These are phyloP conservation scores for Xerocomus minutiporus DNA, from an alignment of 1,284 basidiomycete species.

Conservation along the genomic window DNA sequence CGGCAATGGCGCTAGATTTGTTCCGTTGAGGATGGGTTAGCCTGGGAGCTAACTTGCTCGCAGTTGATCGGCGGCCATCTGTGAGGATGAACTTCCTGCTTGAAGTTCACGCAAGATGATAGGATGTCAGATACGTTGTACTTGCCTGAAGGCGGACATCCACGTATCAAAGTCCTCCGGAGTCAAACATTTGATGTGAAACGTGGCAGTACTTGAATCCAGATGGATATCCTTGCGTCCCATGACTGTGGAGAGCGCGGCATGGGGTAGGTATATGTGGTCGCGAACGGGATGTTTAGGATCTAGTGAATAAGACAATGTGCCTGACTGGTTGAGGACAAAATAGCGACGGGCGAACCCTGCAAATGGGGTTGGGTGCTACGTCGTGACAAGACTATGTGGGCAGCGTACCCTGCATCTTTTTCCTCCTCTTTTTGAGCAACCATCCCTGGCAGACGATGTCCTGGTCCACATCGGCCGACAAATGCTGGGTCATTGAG, in stretches of 20 bases:
- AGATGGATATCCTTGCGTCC: conserved; percentile 74
- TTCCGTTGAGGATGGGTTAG: conserved; percentile 40
- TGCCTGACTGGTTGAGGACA: conserved; percentile 57
- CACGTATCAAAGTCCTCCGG: conserved; percentile 68
- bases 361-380: conserved; percentile 28
- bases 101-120: conserved; percentile 10
- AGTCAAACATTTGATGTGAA: conserved; percentile 72
- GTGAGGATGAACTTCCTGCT: conserved; percentile 54
- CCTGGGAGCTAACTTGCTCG: conserved; percentile 34
- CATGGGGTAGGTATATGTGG: conserved; percentile 59
- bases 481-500: neutral
- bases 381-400: neutral
- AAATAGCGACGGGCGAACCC: conserved; percentile 85
- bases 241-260: conserved; percentile 67
- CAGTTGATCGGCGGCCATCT: conserved; percentile 50
- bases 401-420: conserved; percentile 65
- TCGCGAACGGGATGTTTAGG: conserved; percentile 69
- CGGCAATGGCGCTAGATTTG: conserved; percentile 48
- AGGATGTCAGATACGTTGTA: conserved; percentile 2
- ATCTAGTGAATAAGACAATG: conserved; percentile 72
- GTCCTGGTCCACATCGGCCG: conserved; percentile 17
- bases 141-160: conserved; percentile 69
- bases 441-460: conserved; percentile 69
- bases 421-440: conserved; percentile 77
- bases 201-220: conserved; percentile 70